Conservation (phyloP, 345 rosid genomes). For the Limnanthes douglasii region DNA sequence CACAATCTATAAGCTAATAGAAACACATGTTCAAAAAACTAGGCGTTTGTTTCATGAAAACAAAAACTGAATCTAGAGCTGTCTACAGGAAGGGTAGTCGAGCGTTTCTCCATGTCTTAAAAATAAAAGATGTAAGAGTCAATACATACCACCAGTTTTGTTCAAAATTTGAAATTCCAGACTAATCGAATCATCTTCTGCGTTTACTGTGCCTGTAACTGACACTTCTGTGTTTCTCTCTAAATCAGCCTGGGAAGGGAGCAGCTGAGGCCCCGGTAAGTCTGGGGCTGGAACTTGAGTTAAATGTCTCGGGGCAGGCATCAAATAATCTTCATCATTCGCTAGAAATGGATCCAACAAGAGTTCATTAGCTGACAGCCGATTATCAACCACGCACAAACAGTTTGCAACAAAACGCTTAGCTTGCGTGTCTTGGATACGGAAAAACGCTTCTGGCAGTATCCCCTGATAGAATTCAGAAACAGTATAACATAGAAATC, state of each 20-base stretch:
- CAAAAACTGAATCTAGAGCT: conserved; percentile 4
- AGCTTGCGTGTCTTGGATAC: conserved; percentile 51
- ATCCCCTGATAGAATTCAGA: conserved; percentile 40
- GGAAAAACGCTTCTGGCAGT: conserved; percentile 66
- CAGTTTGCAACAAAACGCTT: conserved; percentile 68
- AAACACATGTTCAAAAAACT: background rate
- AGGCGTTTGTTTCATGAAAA: background rate
- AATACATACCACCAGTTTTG: conserved; percentile 38
- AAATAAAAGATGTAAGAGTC: background rate
- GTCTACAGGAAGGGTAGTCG: background rate
- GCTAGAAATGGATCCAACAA: conserved; percentile 56
- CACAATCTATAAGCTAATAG: background rate
- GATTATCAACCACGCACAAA: conserved; percentile 44
- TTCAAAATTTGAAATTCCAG: conserved; percentile 81
- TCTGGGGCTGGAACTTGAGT: conserved; percentile 17
- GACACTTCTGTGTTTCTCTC: conserved; percentile 58
- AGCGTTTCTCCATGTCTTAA: conserved; percentile 2
- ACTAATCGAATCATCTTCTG: conserved; percentile 62
- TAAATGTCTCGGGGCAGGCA: conserved; percentile 8
- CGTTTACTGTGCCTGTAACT: conserved; percentile 61
- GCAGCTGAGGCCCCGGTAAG: conserved; percentile 11
- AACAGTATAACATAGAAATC: conserved; percentile 6
- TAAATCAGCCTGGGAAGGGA: conserved; percentile 19
- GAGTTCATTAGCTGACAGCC: conserved; percentile 68
- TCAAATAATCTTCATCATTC: conserved; percentile 21